Conservation (phyloP, 2,329 filamentous ascomycete genomes). For the Graphium sp. region DNA sequence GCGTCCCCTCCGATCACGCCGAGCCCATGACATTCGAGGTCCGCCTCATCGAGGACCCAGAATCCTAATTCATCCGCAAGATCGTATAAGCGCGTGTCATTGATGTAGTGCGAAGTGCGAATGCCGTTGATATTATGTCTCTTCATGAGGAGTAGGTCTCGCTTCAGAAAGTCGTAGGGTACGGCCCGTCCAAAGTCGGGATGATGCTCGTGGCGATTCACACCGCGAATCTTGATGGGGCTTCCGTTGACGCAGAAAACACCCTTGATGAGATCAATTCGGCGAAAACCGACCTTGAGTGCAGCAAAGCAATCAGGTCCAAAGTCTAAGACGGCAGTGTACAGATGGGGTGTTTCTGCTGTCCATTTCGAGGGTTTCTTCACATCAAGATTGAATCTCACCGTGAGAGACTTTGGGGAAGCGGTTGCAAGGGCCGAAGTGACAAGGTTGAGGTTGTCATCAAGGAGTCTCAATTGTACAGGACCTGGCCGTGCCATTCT, state of each 20-base stretch:
- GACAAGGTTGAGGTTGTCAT: slow-evolving; percentile 13
- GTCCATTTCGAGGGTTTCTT: slow-evolving; percentile 46
- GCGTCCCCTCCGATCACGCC: slow-evolving; percentile 10
- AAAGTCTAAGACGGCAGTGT: slow-evolving; percentile 26
- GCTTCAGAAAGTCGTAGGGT: slow-evolving; percentile 39
- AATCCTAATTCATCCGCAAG: slow-evolving; percentile 46
- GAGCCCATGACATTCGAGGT: slow-evolving; percentile 37
- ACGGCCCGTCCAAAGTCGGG: slow-evolving; percentile 44
- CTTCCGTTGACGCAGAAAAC: slow-evolving; percentile 48
- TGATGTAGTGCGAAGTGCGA: slow-evolving; percentile 50
- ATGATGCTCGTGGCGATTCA: slow-evolving; percentile 57
- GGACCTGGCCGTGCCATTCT: slow-evolving; percentile 18
- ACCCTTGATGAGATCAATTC: slow-evolving; percentile 41
- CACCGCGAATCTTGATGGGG: slow-evolving; percentile 47
- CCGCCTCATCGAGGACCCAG: slow-evolving; percentile 43
- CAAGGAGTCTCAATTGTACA: slow-evolving; percentile 18
- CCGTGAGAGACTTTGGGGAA: too few species aligned
- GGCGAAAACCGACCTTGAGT: slow-evolving; percentile 47
- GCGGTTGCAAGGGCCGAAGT: slow-evolving; percentile 19
- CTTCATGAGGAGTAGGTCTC: slow-evolving; percentile 51
- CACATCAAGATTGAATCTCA: slow-evolving; percentile 22
- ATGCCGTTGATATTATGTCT: slow-evolving; percentile 53
- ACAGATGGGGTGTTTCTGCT: slow-evolving; percentile 49
- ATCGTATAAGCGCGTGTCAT: slow-evolving; percentile 41
- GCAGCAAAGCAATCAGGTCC: slow-evolving; percentile 16